phyloP scores from a whole-genome alignment of 2,329 filamentous ascomycete species.

The Hortaea werneckii region DNA sequence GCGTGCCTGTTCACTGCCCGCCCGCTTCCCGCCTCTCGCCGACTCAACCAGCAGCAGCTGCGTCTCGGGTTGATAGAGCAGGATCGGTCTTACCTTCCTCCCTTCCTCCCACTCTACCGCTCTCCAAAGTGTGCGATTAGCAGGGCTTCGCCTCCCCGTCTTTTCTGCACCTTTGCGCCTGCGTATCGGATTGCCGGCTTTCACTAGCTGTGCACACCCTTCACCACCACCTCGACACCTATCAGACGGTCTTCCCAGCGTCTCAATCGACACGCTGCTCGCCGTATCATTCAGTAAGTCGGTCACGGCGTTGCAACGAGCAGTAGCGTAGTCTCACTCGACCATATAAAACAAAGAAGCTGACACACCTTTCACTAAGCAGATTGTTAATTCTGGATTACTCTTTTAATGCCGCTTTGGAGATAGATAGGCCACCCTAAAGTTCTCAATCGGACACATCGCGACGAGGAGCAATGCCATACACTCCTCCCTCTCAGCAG shows the following conservation, averaged over 20 bases:
- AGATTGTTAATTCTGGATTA: constrained; percentile 13
- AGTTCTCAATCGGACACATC: constrained; percentile 20
- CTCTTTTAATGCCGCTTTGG: constrained; percentile 35
- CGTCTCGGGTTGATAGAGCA: too few relatives aligned
- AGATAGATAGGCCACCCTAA: constrained; percentile 24
- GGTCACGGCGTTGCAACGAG: not conserved
- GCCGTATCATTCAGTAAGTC: constrained; percentile 25
- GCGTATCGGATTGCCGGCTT: constrained; percentile 17
- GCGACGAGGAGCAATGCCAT: constrained; percentile 60
- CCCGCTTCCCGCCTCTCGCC: too few relatives aligned
- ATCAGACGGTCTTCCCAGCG: constrained; percentile 7
- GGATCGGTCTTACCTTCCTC: not conserved
- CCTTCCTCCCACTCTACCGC: not conserved
- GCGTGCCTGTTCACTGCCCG: too few relatives aligned
- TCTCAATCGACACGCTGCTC: constrained; percentile 10
- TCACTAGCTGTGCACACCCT: constrained; percentile 28
- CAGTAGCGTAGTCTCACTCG: not conserved
- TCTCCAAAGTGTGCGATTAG: constrained; percentile 7
- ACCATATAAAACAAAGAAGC: not conserved
- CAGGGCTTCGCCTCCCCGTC: constrained; percentile 1
- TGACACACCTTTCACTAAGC: constrained; percentile 3
- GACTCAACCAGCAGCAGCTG: too few relatives aligned
- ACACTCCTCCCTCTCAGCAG: constrained; percentile 66
- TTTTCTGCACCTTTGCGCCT: constrained; percentile 7
- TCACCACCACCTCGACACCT: constrained; percentile 14